These are phyloP conservation scores for Aethionema arabicum DNA, from an alignment of 345 rosid genomes.

Conservation along the genomic window DNA sequence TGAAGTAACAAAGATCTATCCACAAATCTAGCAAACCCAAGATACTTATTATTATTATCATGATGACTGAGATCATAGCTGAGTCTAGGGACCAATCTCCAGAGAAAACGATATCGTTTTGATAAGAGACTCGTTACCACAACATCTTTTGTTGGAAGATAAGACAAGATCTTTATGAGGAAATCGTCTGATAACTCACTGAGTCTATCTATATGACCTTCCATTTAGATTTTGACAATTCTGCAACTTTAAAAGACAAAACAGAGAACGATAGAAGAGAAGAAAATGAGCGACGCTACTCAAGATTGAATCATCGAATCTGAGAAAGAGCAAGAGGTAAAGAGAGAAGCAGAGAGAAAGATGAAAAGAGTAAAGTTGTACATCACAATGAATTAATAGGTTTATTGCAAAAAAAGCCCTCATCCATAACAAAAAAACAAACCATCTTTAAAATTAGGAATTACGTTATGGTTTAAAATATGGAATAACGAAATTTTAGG, in stretches of 20 bases:
- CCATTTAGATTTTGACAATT: slow-evolving; percentile 8
- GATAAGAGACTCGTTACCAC: slow-evolving; percentile 30
- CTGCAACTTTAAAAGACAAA: neutral
- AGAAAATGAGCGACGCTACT: too few species aligned
- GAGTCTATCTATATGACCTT: slow-evolving; percentile 21
- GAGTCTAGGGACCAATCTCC: slow-evolving; percentile 32
- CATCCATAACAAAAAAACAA: too few species aligned
- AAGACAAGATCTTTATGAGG: slow-evolving; percentile 32
- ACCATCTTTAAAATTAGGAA: too few species aligned
- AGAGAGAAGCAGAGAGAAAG: too few species aligned
- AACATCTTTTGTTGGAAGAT: slow-evolving; percentile 31
- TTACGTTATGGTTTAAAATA: too few species aligned
- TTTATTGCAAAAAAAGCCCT: too few species aligned
- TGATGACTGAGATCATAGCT: slow-evolving; percentile 28
- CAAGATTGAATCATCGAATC: too few species aligned
- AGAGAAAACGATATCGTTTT: slow-evolving; percentile 25
- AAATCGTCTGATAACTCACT: slow-evolving; percentile 36
- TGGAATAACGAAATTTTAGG: too few species aligned
- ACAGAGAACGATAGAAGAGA: too few species aligned
- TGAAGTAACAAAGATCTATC: slow-evolving; percentile 34
- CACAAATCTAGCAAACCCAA: slow-evolving; percentile 24
- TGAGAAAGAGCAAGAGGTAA: too few species aligned
- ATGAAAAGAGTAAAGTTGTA: too few species aligned
- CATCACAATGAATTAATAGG: too few species aligned
- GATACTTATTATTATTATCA: neutral